These are phyloP conservation scores for Nemania abortiva DNA, from an alignment of 2,329 filamentous ascomycete species.

Conservation along the genomic window DNA sequence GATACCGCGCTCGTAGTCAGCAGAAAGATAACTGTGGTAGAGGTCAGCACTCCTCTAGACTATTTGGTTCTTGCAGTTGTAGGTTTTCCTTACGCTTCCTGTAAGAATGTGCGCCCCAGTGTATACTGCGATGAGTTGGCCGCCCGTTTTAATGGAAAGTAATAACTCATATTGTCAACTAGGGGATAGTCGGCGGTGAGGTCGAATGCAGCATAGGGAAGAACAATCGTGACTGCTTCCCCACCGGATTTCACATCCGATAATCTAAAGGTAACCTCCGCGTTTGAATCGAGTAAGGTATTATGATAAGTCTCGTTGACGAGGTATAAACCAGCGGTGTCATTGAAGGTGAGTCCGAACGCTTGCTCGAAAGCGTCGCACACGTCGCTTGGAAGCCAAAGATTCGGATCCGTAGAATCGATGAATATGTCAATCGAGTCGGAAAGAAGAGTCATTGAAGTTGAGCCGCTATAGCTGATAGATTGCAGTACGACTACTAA, in stretches of 20 bases:
- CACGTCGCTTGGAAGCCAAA: slow-evolving; percentile 52
- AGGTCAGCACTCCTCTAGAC: slow-evolving; percentile 26
- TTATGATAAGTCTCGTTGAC: slow-evolving; percentile 53
- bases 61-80: neutral
- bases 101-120: slow-evolving; percentile 52
- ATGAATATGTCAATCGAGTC: slow-evolving; percentile 53
- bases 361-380: slow-evolving; percentile 52
- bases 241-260: slow-evolving; percentile 52
- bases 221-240: slow-evolving; percentile 49
- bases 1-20: slow-evolving; percentile 55
- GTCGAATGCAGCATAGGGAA: slow-evolving; percentile 53
- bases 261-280: slow-evolving; percentile 52
- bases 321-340: slow-evolving; percentile 49
- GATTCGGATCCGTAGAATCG: slow-evolving; percentile 54
- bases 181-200: slow-evolving; percentile 50
- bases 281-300: slow-evolving; percentile 48
- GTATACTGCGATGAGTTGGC: slow-evolving; percentile 53
- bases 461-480: slow-evolving; percentile 54
- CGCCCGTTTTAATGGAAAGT: slow-evolving; percentile 53
- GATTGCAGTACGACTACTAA: slow-evolving; percentile 56
- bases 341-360: slow-evolving; percentile 51
- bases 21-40: slow-evolving; percentile 51
- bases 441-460: slow-evolving; percentile 50
- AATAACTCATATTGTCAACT: slow-evolving; percentile 48
- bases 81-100: slow-evolving; percentile 51